phyloP scores from a whole-genome alignment of 2,329 filamentous ascomycete species.

The Lachnellula subtilissima region DNA sequence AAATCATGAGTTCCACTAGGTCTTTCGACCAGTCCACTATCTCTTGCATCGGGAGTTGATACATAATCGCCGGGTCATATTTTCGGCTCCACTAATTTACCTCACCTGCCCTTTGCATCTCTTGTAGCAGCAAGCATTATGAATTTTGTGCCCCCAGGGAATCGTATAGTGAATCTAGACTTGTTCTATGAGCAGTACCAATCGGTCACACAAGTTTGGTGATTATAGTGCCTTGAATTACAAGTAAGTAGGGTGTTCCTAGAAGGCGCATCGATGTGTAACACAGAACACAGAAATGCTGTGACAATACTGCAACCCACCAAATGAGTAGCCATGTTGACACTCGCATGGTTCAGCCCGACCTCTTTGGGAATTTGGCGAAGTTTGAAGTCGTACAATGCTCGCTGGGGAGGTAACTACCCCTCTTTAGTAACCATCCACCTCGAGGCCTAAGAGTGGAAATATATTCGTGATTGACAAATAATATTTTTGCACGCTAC shows the following conservation, averaged over 20 bases:
- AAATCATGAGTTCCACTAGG: no score
- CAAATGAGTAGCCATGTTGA: not conserved
- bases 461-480: not conserved
- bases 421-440: not conserved
- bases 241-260: not conserved
- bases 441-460: not conserved
- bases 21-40: no score
- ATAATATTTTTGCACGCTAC: not conserved
- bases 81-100: no score
- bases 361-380: not conserved
- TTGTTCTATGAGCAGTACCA: no score
- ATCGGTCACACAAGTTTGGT: not conserved
- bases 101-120: no score
- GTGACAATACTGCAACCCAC: not conserved
- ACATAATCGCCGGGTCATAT: no score
- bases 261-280: not conserved
- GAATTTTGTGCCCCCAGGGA: no score
- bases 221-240: not conserved
- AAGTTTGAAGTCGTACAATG: not conserved
- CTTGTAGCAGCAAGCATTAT: no score
- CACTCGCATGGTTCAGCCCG: not conserved
- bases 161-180: no score
- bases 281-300: not conserved
- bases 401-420: not conserved
- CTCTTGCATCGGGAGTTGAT: no score